Conservation (phyloP, 2,329 filamentous ascomycete genomes). For the Orbilia javanica region DNA sequence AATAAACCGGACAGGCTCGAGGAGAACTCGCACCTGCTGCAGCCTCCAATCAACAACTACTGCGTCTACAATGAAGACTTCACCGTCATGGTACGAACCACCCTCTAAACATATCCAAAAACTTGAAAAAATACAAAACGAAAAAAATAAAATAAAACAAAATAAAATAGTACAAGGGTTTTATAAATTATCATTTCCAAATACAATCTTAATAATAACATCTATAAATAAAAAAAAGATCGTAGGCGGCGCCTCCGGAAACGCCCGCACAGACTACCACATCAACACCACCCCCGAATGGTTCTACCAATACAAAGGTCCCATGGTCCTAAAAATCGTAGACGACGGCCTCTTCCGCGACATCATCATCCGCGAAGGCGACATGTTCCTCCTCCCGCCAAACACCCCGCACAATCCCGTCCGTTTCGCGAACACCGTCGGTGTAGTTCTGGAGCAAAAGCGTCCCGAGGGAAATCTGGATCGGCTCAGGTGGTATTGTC, state of each 20-base stretch:
- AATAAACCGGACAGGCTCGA: constrained; percentile 76
- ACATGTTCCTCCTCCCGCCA: constrained; percentile 91
- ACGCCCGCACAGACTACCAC: constrained; percentile 96
- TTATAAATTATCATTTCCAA: no score
- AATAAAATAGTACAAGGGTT: no score
- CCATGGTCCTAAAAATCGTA: constrained; percentile 93
- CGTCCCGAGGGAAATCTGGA: constrained; percentile 79
- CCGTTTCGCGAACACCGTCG: constrained; percentile 89
- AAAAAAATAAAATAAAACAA: not conserved
- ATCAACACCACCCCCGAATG: constrained; percentile 96
- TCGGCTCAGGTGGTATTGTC: constrained; percentile 90
- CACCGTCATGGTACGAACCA: constrained; percentile 77
- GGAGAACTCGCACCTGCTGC: constrained; percentile 89
- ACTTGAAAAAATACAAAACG: not conserved
- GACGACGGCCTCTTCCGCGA: constrained; percentile 76
- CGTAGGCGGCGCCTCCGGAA: constrained; percentile 83
- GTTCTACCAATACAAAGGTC: constrained; percentile 96
- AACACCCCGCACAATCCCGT: constrained; percentile 98
- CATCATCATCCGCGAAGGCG: constrained; percentile 89
- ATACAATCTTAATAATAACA: not conserved
- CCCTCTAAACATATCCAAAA: constrained; percentile 18
- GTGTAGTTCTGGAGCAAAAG: constrained; percentile 88
- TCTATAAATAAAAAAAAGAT: constrained; percentile 69
- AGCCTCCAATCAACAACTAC: constrained; percentile 97
- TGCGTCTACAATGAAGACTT: constrained; percentile 90